These are phyloP conservation scores for Fonsecaea monophora DNA, from an alignment of 2,329 filamentous ascomycete species.

Conservation along the genomic window DNA sequence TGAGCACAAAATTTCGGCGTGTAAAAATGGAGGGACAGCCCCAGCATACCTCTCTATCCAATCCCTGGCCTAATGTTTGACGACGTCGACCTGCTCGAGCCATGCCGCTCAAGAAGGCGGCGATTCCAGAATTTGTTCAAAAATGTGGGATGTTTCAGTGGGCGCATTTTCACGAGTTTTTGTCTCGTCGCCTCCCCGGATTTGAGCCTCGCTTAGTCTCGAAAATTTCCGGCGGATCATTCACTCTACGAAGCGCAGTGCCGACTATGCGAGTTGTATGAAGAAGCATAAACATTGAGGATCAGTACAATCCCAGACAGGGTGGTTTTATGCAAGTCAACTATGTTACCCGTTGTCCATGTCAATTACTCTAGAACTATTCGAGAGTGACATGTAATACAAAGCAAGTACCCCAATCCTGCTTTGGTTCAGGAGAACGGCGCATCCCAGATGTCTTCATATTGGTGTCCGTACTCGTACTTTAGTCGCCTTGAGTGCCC, in stretches of 20 bases:
- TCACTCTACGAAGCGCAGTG: not conserved
- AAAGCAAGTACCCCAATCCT: no score
- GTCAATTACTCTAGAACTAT: no score
- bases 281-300: not conserved
- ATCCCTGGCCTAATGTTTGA: slow-evolving; percentile 59
- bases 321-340: no score
- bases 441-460: no score
- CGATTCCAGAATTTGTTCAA: not conserved
- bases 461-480: not conserved
- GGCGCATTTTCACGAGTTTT: slow-evolving; percentile 5
- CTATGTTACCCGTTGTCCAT: no score
- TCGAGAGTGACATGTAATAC: no score
- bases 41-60: slow-evolving; percentile 66
- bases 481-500: not conserved
- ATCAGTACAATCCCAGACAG: no score
- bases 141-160: not conserved
- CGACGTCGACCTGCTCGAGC: slow-evolving; percentile 51
- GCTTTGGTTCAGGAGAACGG: no score
- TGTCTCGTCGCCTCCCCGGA: not conserved
- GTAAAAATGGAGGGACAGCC: not conserved
- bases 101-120: slow-evolving; percentile 42
- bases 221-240: slow-evolving; percentile 7
- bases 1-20: not conserved
- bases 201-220: not conserved
- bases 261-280: not conserved